phyloP scores from a whole-genome alignment of 2,329 filamentous ascomycete species.

The Aspergillus neoniger region DNA sequence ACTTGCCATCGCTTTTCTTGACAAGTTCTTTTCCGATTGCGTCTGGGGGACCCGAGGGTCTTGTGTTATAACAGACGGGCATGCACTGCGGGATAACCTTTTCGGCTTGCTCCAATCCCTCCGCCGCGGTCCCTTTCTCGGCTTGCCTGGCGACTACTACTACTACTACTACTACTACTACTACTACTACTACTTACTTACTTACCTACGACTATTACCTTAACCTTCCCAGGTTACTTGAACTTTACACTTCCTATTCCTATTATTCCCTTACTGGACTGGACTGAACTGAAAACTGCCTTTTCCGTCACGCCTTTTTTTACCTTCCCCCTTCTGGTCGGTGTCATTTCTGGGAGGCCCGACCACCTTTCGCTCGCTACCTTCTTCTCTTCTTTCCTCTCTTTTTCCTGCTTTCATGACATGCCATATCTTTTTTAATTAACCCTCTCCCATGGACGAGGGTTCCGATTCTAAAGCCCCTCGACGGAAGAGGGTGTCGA shows the following conservation, averaged over 20 bases:
- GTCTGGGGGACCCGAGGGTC: not conserved
- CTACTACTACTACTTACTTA: not conserved
- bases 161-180: no score
- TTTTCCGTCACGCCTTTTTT: not conserved
- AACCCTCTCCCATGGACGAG: slow-evolving; percentile 41
- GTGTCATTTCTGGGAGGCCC: not conserved
- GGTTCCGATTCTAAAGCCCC: slow-evolving; percentile 39
- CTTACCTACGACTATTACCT: no score
- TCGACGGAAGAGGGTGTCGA: slow-evolving; percentile 49
- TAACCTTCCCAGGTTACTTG: not conserved
- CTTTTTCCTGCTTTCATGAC: slow-evolving; percentile 24
- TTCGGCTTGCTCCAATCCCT: slow-evolving; percentile 5
- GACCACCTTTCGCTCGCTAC: slow-evolving; percentile 8
- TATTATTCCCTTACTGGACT: no score
- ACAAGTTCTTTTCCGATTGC: slow-evolving; percentile 11
- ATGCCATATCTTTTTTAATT: slow-evolving; percentile 24
- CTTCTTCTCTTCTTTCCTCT: slow-evolving; percentile 7
- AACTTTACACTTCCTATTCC: not conserved
- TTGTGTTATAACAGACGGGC: slow-evolving; percentile 7
- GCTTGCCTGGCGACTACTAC: slow-evolving; percentile 7
- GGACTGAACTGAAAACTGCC: not conserved
- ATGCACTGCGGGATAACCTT: slow-evolving; percentile 6
- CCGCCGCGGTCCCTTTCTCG: slow-evolving; percentile 4
- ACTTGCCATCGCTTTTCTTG: not conserved
- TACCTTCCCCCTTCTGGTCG: not conserved